phyloP scores from a whole-genome alignment of 2,329 filamentous ascomycete genomes.

The Sporothrix phasma region DNA sequence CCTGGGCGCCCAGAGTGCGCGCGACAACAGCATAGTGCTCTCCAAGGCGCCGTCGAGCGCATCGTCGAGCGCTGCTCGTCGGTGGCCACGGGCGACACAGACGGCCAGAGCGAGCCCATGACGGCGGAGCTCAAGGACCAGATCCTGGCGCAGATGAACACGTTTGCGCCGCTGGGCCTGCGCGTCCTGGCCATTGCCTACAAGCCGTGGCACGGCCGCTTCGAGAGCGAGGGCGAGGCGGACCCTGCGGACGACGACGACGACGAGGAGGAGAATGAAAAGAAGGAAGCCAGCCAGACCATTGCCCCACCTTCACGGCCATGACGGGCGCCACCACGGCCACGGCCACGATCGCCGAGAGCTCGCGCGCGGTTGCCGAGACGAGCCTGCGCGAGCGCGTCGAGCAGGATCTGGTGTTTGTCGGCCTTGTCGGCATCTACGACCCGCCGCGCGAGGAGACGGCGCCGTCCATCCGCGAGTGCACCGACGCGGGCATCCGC shows the following conservation, averaged over 20 bases:
- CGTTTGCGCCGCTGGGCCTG: constrained; percentile 56
- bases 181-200: constrained; percentile 64
- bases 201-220: constrained; percentile 45
- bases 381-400: constrained; percentile 46
- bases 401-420: constrained; percentile 59
- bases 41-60: constrained; percentile 53
- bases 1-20: background rate
- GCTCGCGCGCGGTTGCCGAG: constrained; percentile 5
- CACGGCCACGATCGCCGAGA: constrained; percentile 31
- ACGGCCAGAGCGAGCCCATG: constrained; percentile 31
- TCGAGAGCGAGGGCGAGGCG: constrained; percentile 21
- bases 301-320: background rate
- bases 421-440: constrained; percentile 78
- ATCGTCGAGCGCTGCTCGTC: constrained; percentile 46
- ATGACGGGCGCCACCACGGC: background rate
- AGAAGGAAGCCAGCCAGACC: constrained; percentile 39
- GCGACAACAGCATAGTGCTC: constrained; percentile 41
- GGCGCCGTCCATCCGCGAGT: constrained; percentile 58
- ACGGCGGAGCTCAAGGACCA: constrained; percentile 41
- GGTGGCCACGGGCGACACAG: constrained; percentile 31
- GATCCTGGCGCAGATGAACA: constrained; percentile 45
- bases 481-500: constrained; percentile 62
- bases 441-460: constrained; percentile 79
- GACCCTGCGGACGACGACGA: constrained; percentile 8
- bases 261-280: background rate